phyloP scores from a whole-genome alignment of 2,329 filamentous ascomycete genomes.

The Exserohilum rostratum region DNA sequence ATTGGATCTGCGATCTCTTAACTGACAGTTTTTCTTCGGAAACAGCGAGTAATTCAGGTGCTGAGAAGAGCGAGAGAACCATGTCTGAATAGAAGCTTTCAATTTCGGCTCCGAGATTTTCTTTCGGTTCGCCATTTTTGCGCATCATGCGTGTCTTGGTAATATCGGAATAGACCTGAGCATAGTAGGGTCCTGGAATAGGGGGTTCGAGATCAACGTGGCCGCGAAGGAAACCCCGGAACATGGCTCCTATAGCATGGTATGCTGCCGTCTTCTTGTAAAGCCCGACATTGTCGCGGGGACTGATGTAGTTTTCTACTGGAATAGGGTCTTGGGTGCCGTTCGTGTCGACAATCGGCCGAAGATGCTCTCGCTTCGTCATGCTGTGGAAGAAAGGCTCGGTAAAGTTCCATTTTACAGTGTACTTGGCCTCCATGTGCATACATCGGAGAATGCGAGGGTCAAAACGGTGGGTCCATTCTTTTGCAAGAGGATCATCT shows the following conservation, averaged over 20 bases:
- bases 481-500: slow-evolving; percentile 27
- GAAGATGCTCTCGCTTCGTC: slow-evolving; percentile 28
- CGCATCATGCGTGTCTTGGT: slow-evolving; percentile 54
- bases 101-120: slow-evolving; percentile 29
- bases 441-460: slow-evolving; percentile 40
- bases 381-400: slow-evolving; percentile 36
- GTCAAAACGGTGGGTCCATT: slow-evolving; percentile 40
- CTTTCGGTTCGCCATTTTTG: slow-evolving; percentile 33
- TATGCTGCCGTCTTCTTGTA: slow-evolving; percentile 47
- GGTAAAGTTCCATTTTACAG: slow-evolving; percentile 38
- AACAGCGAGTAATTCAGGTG: slow-evolving; percentile 41
- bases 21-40: slow-evolving; percentile 20
- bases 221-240: slow-evolving; percentile 41
- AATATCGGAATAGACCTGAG: slow-evolving; percentile 40
- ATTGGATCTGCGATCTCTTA: slow-evolving; percentile 30
- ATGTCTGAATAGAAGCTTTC: slow-evolving; percentile 44
- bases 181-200: slow-evolving; percentile 34
- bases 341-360: slow-evolving; percentile 45
- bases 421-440: slow-evolving; percentile 45
- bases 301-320: slow-evolving; percentile 31
- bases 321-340: slow-evolving; percentile 36
- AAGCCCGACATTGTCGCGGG: slow-evolving; percentile 24
- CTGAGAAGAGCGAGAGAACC: slow-evolving; percentile 43
- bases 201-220: slow-evolving; percentile 38
- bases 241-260: slow-evolving; percentile 40